These are phyloP conservation scores for Volvox africanus DNA, from an alignment of 139 green algal genomes.

Conservation along the genomic window DNA sequence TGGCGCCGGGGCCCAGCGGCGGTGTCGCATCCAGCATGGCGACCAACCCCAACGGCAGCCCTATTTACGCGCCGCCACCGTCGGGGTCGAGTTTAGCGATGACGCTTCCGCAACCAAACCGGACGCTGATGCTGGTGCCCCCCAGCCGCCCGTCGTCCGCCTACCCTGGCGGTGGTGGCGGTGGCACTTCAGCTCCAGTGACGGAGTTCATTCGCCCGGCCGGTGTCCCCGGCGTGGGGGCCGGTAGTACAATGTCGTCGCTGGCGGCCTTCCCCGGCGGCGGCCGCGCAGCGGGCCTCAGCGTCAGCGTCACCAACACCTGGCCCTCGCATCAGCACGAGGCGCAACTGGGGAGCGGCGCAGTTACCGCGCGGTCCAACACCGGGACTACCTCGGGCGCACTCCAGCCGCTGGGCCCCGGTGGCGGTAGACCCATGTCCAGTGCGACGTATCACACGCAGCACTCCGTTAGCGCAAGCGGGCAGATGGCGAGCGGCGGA, in stretches of 20 bases:
- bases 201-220: neutral
- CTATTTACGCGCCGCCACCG: conserved; percentile 37
- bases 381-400: neutral
- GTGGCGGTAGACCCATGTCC: neutral
- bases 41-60: neutral
- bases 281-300: neutral
- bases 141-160: neutral
- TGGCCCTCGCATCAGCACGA: conserved; percentile 61
- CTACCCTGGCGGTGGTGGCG: neutral
- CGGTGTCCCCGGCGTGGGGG: conserved; percentile 2
- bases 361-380: neutral
- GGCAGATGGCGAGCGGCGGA: neutral
- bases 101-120: neutral
- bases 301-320: conserved; percentile 46
- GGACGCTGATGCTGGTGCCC: neutral
- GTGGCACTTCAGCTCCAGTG: neutral
- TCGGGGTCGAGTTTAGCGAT: neutral
- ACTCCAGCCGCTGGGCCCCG: neutral
- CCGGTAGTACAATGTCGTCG: conserved; percentile 28
- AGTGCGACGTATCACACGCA: neutral
- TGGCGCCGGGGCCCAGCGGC: neutral
- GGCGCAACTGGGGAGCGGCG: neutral
- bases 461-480: neutral
- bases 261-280: conserved; percentile 51
- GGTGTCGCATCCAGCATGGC: neutral